Base-by-base conservation (phyloP, 495 filamentous ascomycete species). In the Alectoria sarmentosa region DNA sequence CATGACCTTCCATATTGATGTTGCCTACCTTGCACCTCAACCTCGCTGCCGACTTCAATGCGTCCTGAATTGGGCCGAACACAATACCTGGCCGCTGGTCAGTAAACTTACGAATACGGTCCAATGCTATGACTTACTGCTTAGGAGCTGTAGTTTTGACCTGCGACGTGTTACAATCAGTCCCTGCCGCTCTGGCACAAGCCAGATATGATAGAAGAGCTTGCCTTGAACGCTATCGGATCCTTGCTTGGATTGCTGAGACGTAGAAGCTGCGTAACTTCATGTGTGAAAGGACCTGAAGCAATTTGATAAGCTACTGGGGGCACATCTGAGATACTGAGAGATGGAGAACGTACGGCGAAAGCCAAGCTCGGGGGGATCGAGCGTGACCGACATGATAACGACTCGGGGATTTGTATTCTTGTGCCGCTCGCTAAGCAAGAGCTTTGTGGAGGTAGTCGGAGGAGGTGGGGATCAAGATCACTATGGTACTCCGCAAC, bases 71-170 rank as follows among this genome's bases (percentile, higher is more conserved):
- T 98, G 54, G 95, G 95, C 65, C 95, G 89, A 39, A 98, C 94
- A 73, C 94, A 98, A 78, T 98, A 98, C 78, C 93, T 98, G 68
- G 52, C 60, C 63, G 48, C 44, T 30, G 26, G 48, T 78, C 66
- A 75, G 73, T 70, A 57, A 71, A 67, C 68, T 58, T 64, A 57
- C 41, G 30, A 60, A 36, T 49, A 49, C 62, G 59, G 38, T 66
- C 44, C 39, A 37, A 23, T 37, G 67, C 57, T 38, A 55, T 52
- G 60, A 75, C 90, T 72, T 90, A 98, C 93, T 97, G 93, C 77
- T 98, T 98, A 9, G 95, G 94, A 36, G 95, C 95, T 64, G 94
- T 98, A 46, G 94, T 98, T 86, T 98, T 98, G 73, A 98, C 94
- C 92, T 97, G 69, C 38, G 63, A 28, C 19, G 9, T 54, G 39